Evolutionary conservation across 441 rosid genomes (phyloP).

Genomic region (Jatropha podagrica): DNA sequence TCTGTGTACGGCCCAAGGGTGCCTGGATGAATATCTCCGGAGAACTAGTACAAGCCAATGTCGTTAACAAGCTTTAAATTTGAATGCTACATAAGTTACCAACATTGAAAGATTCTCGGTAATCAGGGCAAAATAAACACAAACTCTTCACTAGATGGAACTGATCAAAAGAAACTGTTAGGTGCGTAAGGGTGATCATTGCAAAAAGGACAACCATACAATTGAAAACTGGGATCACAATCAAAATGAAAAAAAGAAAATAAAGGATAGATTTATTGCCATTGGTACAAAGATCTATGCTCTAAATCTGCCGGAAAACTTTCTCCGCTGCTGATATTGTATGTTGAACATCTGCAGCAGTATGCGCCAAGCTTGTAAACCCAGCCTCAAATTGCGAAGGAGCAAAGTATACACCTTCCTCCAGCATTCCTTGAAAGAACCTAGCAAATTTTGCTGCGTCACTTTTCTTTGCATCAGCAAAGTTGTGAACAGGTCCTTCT

Average conservation of each 20-base stretch:
- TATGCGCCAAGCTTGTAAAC: conserved; percentile 87
- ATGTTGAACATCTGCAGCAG: conserved; percentile 59
- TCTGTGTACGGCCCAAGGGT: background rate
- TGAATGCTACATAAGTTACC: conserved; percentile 17
- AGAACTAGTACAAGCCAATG: background rate
- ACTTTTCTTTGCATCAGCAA: conserved; percentile 76
- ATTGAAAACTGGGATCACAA: background rate
- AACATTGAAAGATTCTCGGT: background rate
- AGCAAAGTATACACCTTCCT: conserved; percentile 89
- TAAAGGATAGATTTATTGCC: background rate
- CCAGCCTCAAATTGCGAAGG: conserved; percentile 95
- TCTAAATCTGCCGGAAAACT: conserved; percentile 61
- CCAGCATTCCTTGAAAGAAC: conserved; percentile 76
- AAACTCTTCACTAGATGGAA: background rate
- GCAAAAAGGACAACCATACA: conserved; percentile 12
- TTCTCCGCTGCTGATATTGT: conserved; percentile 81
- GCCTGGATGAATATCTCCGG: background rate
- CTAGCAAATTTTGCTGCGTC: conserved; percentile 70
- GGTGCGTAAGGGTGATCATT: conserved; percentile 13
- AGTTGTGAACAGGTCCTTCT: conserved; percentile 79
- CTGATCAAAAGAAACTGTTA: background rate
- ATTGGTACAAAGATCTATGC: background rate
- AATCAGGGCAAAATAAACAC: background rate
- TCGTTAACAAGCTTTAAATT: conserved; percentile 3
- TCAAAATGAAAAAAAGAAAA: background rate